Conservation (phyloP, 225 moss, liverwort and hornwort species). For the Antitrichia curtipendula region DNA sequence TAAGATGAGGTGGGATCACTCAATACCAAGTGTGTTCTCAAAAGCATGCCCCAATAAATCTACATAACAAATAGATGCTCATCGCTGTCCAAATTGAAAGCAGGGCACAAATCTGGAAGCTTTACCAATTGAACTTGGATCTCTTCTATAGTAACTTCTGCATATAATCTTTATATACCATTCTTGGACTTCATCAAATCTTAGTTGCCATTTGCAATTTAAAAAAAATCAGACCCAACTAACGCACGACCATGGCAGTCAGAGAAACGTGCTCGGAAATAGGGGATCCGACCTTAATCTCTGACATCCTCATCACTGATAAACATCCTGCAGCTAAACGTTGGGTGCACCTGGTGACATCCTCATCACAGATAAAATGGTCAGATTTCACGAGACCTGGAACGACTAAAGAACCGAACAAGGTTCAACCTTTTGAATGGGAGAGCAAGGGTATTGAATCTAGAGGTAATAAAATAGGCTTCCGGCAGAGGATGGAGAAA, state of each 20-base stretch:
- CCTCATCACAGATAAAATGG: not conserved
- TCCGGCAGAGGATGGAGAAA: not conserved
- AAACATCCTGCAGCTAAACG: not conserved
- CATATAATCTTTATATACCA: not conserved
- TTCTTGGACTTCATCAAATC: not conserved
- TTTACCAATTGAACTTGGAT: not conserved
- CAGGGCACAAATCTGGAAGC: not conserved
- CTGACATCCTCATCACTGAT: not conserved
- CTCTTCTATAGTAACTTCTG: not conserved
- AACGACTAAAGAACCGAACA: not conserved
- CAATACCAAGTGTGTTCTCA: not conserved
- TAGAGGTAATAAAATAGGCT: not conserved
- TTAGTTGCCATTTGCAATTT: not conserved
- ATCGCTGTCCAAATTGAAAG: not conserved
- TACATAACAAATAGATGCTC: not conserved
- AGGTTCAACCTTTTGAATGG: not conserved
- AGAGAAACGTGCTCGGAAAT: not conserved
- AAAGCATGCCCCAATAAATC: not conserved
- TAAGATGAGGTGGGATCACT: not conserved
- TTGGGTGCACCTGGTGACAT: not conserved
- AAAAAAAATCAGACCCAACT: not conserved
- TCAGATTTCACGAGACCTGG: not conserved
- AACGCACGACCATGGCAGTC: not conserved
- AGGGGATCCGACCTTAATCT: not conserved
- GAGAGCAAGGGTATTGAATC: not conserved